Evolutionary conservation across 2,329 filamentous ascomycete genomes (phyloP), one percentile per base, ranked within the genome.

Genomic region (Epichloe typhina): DNA sequence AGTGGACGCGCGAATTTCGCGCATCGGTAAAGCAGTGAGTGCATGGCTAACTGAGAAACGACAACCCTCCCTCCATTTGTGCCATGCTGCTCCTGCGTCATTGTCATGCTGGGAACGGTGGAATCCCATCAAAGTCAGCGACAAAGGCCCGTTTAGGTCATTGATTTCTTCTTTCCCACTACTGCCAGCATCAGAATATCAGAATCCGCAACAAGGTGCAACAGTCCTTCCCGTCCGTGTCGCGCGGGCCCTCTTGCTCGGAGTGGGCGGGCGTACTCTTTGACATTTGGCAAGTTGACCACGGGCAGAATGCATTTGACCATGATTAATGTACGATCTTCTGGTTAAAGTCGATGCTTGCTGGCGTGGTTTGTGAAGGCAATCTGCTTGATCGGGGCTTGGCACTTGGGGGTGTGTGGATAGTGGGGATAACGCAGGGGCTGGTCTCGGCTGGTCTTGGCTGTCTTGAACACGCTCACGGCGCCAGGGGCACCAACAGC

Each of bases 301-400:
- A 50, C 43, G 47, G 19, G 43, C 46, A 23, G 19, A 49, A 44
- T 31, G 23, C 37, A 49, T 52, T 49, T 46, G 42, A 26, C 42
- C 46, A 52, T 50, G 42, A 35, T 4, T 15, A 26, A 50, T 50
- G 45, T 40, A 41, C 51, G 51, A 52, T 52, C 51, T 46, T 47
- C 47, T 46, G 41, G 43, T 38, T 44, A 52, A 50, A 45, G 43
- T 43, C 51, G 51, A 52, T 52, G 44, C 47, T 41, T 41, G 42
- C 26, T 12, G 41, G n/a, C 21, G 47, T 52, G 40, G 35, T 39
- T 19, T 49, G 40, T n/a, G 39, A 23, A 33, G 33, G 47, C 33
- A 43, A 52, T 47, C 37, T 49, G 35, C 35, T 31, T 9, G 23
- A 46, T 50, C 42, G 36, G 42, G 19, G 3, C 8, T 13, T 13